Base-by-base conservation (phyloP, 257 asterid species). In the Echium plantagineum region DNA sequence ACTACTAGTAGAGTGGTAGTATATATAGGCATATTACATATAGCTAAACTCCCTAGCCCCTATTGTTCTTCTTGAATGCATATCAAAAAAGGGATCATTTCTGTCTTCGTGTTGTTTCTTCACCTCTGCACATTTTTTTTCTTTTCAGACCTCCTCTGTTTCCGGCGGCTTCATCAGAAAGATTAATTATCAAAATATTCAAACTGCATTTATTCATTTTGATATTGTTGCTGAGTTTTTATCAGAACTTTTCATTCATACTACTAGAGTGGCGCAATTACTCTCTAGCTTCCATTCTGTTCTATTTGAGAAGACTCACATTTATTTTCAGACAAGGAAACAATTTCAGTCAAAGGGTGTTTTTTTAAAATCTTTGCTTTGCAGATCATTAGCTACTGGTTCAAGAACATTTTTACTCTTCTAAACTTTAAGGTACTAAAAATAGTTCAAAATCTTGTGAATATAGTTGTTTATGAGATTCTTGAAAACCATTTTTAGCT, bases 391-490 rank as follows among this genome's bases (percentile, higher is more conserved):
- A 6, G 12, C 47, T 35, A 35, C 9, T 35, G 47, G 47, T 42
- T 72, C 64, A 20, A 61, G 74, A 76, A 72, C n/a, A n/a, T n/a
- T 72, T 71, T 72, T 71, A 56, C 66, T 69, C 78, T 16, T 73
- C 61, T 73, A 74, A 70, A 28, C 51, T 55, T 68, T n/a, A n/a
- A 72, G 78, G 78, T 72, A 72, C 28, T n/a, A n/a, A 35, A 42
- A 12, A 42, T 42, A 42, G 49, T 42, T 42, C 15, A 42, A 10
- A 42, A 16, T 42, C 17, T 42, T 12, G 49, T 42, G 12, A 7
- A 15, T 38, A 7, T 38, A 35, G 46, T 7, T 6, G 69, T 75
- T 66, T 55, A 42, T 63, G 31, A 49, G 57, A 61, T 77, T 72
- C 65, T 69, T 46, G 76, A 59, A 18, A 10, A 32, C 38, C 59